Evolutionary conservation across 176 grass and related monocot genomes (phyloP).

Genomic region (Poa pratensis): DNA sequence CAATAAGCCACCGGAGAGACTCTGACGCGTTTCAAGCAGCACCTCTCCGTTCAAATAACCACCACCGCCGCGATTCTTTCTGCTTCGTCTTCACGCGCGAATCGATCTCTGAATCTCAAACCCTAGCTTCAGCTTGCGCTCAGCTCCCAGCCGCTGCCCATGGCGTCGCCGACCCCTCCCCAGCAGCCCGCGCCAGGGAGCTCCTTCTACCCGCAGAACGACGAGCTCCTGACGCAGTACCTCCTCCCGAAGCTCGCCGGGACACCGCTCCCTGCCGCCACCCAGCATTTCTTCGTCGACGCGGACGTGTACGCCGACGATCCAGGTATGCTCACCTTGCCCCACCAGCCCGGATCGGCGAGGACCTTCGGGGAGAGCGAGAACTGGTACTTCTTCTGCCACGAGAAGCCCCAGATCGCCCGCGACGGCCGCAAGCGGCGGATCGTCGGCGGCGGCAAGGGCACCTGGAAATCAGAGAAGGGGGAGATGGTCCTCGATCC

Average conservation of each 20-base stretch:
- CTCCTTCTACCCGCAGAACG: not conserved
- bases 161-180: not conserved
- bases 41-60: too few relatives aligned
- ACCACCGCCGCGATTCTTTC: too few relatives aligned
- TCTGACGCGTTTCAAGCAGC: too few relatives aligned
- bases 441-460: slow-evolving; percentile 11
- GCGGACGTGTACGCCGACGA: not conserved
- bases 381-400: slow-evolving; percentile 20
- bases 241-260: not conserved
- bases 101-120: too few relatives aligned
- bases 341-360: not conserved
- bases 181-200: too few relatives aligned
- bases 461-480: not conserved
- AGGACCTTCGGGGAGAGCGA: not conserved
- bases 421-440: not conserved
- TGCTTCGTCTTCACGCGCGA: too few relatives aligned
- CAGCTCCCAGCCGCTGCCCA: not conserved
- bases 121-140: too few relatives aligned
- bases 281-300: not conserved
- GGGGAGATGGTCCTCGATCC: not conserved
- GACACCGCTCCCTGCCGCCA: not conserved
- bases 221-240: not conserved
- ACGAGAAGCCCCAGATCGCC: not conserved
- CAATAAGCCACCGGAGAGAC: not conserved
- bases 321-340: not conserved